These are phyloP conservation scores for Leishmania guyanensis DNA, from an alignment of 208 protist species.

Conservation along the genomic window DNA sequence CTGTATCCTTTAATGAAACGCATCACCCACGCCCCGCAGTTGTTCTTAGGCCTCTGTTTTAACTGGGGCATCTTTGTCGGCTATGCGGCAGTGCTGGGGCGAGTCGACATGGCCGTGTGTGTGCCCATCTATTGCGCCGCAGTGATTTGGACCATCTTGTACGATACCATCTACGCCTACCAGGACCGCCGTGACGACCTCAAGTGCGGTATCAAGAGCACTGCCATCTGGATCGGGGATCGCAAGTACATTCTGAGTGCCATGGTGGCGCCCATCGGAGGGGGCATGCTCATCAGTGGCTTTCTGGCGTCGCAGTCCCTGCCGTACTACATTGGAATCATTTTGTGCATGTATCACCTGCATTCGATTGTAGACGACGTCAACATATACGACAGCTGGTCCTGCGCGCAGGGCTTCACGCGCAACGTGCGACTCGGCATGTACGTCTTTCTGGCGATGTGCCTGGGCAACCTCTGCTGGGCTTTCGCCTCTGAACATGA, in stretches of 20 bases:
- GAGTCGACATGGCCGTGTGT: conserved; percentile 68
- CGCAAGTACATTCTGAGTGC: conserved; percentile 75
- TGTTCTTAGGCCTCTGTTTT: conserved; percentile 78
- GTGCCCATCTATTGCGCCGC: conserved; percentile 74
- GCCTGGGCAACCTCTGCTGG: conserved; percentile 78
- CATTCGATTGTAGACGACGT: conserved; percentile 82
- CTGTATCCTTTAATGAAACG: conserved; percentile 89
- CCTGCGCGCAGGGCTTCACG: conserved; percentile 64
- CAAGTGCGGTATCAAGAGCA: conserved; percentile 84
- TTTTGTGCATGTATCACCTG: conserved; percentile 65
- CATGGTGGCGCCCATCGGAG: conserved; percentile 56
- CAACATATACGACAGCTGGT: conserved; percentile 89
- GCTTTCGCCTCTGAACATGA: conserved; percentile 76
- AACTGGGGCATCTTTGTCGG: conserved; percentile 90
- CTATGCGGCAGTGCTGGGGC: conserved; percentile 82
- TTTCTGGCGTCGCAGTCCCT: conserved; percentile 71
- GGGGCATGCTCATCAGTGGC: conserved; percentile 59
- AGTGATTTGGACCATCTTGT: conserved; percentile 80
- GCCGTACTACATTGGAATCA: conserved; percentile 70
- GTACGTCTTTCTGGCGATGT: conserved; percentile 75
- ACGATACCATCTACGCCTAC: conserved; percentile 88
- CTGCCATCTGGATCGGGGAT: conserved; percentile 79
- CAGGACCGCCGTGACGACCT: conserved; percentile 78
- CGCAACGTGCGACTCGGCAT: conserved; percentile 72
- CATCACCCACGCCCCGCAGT: conserved; percentile 78